Evolutionary conservation across 257 asterid genomes (phyloP).

Genomic region (Striga asiatica): DNA sequence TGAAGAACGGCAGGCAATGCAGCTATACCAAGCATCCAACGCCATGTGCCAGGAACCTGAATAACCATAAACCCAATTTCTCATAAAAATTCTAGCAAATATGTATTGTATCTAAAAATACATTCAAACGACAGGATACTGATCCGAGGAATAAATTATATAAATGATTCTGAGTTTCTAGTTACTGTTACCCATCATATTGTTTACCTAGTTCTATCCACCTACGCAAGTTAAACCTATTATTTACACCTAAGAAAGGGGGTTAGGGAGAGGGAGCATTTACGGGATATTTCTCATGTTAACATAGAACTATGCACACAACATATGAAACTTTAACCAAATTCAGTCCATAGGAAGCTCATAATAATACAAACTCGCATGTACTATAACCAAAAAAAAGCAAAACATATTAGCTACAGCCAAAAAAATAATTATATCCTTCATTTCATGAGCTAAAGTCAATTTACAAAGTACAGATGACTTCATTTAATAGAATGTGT

Average conservation of each 20-base stretch:
- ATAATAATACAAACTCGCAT: too few relatives aligned
- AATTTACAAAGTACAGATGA: too few relatives aligned
- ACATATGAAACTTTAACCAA: too few relatives aligned
- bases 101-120: neutral
- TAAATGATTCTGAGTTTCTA: neutral
- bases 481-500: too few relatives aligned
- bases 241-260: neutral
- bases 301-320: too few relatives aligned
- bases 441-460: too few relatives aligned
- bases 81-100: neutral
- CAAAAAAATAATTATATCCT: too few relatives aligned
- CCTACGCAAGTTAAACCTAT: neutral
- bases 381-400: too few relatives aligned
- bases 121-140: neutral
- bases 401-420: too few relatives aligned
- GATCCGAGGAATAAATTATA: neutral
- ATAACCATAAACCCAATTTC: conserved; percentile 17
- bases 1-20: conserved; percentile 74
- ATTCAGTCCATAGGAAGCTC: too few relatives aligned
- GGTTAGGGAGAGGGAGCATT: too few relatives aligned
- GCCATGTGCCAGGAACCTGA: conserved; percentile 94
- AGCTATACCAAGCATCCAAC: conserved; percentile 98
- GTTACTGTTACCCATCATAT: neutral
- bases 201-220: neutral
- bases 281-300: too few relatives aligned